Conservation (phyloP, 2,329 filamentous ascomycete genomes). For the Xylariales sp. region DNA sequence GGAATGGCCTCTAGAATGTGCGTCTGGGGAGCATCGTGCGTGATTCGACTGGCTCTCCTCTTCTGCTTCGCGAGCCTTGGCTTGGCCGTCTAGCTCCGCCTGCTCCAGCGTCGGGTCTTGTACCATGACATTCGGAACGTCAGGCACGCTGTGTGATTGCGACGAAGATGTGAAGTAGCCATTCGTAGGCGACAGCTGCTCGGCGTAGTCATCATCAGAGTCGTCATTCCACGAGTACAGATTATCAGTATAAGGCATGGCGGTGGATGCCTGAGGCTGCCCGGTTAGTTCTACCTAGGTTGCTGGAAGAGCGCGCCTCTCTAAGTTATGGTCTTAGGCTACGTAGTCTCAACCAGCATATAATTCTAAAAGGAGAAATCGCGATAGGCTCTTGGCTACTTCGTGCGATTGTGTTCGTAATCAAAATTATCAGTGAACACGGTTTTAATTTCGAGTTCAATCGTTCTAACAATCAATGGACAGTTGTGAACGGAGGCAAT, state of each 20-base stretch:
- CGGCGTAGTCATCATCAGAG: conserved; percentile 26
- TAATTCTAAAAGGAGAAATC: too few relatives aligned
- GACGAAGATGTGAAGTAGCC: conserved; percentile 43
- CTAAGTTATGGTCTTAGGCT: too few relatives aligned
- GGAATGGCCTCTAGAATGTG: conserved; percentile 3
- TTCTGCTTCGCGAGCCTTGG: conserved; percentile 41
- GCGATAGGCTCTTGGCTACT: too few relatives aligned
- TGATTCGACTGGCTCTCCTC: conserved; percentile 32
- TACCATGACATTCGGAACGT: conserved; percentile 45
- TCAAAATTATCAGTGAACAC: too few relatives aligned
- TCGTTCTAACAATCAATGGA: too few relatives aligned
- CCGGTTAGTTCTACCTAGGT: too few relatives aligned
- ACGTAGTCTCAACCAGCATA: too few relatives aligned
- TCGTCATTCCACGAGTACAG: conserved; percentile 36
- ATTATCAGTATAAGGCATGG: conserved; percentile 46
- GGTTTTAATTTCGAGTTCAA: too few relatives aligned
- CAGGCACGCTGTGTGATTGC: conserved; percentile 33
- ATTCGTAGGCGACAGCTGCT: conserved; percentile 44
- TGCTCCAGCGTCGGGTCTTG: conserved; percentile 41
- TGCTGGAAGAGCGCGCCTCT: too few relatives aligned
- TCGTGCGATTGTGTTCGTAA: too few relatives aligned
- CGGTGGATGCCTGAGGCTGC: conserved; percentile 21
- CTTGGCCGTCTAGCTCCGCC: conserved; percentile 24
- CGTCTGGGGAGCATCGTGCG: neutral
- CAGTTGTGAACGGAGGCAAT: too few relatives aligned